Conservation (phyloP, 352 stramenopile species). For the Phytophthora kernoviae region DNA sequence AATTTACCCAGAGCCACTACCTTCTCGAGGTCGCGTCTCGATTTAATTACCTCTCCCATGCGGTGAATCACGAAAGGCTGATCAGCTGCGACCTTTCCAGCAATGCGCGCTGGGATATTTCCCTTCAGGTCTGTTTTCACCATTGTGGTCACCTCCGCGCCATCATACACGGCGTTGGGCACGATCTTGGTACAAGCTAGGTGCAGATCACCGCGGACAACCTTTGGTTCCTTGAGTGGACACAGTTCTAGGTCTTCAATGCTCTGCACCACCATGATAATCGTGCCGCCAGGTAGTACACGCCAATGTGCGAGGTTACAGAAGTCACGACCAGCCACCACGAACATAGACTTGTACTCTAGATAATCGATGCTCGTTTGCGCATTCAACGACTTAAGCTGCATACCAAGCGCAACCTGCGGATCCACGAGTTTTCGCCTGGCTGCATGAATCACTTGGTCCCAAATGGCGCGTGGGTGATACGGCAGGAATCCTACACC, state of each 20-base stretch:
- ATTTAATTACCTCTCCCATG: slow-evolving; percentile 60
- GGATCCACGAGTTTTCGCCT: slow-evolving; percentile 62
- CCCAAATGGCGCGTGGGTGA: slow-evolving; percentile 58
- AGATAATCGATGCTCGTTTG: slow-evolving; percentile 75
- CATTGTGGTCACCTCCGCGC: slow-evolving; percentile 67
- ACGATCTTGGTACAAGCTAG: slow-evolving; percentile 72
- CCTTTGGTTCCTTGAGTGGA: slow-evolving; percentile 70
- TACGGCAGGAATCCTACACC: slow-evolving; percentile 57
- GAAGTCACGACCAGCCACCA: slow-evolving; percentile 77
- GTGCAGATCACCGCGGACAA: slow-evolving; percentile 70
- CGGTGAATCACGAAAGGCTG: slow-evolving; percentile 69
- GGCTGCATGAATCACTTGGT: slow-evolving; percentile 53
- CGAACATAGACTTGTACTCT: slow-evolving; percentile 83
- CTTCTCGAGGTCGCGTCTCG: slow-evolving; percentile 41
- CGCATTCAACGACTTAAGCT: slow-evolving; percentile 46
- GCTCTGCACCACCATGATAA: slow-evolving; percentile 70
- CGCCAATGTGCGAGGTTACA: slow-evolving; percentile 76
- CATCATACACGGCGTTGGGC: slow-evolving; percentile 59
- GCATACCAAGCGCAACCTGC: slow-evolving; percentile 52
- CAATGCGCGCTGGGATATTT: slow-evolving; percentile 66
- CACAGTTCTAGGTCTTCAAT: slow-evolving; percentile 62
- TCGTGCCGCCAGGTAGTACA: slow-evolving; percentile 61
- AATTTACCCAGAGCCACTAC: slow-evolving; percentile 45
- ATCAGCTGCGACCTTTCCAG: slow-evolving; percentile 63
- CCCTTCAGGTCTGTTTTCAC: slow-evolving; percentile 78